phyloP scores from a whole-genome alignment of 2,329 filamentous ascomycete genomes.

The Byssothecium circinans region DNA sequence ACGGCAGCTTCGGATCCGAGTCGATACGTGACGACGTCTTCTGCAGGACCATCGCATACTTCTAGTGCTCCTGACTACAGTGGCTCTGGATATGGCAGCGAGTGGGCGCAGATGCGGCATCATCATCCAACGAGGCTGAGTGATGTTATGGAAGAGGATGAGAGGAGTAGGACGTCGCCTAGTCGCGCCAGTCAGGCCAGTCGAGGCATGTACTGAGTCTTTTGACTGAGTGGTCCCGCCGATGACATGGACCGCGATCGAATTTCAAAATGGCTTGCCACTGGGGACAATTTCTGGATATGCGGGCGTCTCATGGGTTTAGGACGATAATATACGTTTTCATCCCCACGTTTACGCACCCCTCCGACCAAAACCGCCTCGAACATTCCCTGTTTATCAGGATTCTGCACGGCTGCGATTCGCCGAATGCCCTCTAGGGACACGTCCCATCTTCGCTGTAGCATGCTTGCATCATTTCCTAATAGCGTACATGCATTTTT shows the following conservation, averaged over 20 bases:
- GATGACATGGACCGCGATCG: neutral
- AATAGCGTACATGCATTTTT: neutral
- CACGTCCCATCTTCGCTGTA: neutral
- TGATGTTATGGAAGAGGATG: constrained; percentile 46
- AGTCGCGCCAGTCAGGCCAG: constrained; percentile 42
- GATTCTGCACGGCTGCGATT: neutral
- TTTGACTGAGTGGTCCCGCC: neutral
- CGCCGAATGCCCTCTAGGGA: too few species aligned
- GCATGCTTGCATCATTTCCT: neutral
- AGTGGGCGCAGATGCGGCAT: constrained; percentile 43
- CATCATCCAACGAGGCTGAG: constrained; percentile 45
- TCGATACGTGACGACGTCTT: constrained; percentile 31
- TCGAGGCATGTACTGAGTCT: constrained; percentile 23
- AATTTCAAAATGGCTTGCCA: neutral
- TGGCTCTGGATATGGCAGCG: constrained; percentile 40
- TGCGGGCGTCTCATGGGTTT: neutral
- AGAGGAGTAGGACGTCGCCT: constrained; percentile 42
- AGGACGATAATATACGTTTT: neutral
- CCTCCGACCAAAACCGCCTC: neutral
- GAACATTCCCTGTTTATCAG: neutral
- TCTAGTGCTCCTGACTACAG: constrained; percentile 38
- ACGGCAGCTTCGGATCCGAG: constrained; percentile 33
- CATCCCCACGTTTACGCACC: neutral
- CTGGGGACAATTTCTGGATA: neutral
- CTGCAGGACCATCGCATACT: constrained; percentile 23